Percentiles rank a stretch among this genome's conserved stretches.
These are phyloP conservation scores for Scutellospora calospora DNA, from an alignment of 371 early-diverging fungal species.

Conservation along the genomic window DNA sequence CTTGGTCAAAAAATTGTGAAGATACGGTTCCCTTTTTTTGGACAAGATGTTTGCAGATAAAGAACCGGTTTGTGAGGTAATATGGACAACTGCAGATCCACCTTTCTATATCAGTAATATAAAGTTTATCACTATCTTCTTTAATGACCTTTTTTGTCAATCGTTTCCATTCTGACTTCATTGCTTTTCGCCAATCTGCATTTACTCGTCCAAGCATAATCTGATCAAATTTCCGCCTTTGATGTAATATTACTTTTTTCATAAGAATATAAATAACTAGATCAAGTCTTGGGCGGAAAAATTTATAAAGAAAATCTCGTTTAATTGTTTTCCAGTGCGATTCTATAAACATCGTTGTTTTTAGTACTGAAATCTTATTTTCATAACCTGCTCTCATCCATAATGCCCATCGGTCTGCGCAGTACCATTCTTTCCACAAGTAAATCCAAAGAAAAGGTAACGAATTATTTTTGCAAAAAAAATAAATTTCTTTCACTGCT, in stretches of 20 bases:
- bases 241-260: neutral
- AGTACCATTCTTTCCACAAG: neutral
- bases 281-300: neutral
- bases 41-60: conserved; percentile 15
- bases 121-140: neutral
- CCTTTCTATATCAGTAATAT: too few species aligned
- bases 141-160: neutral
- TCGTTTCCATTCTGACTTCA: neutral
- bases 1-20: conserved; percentile 1
- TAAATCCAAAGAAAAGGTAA: neutral
- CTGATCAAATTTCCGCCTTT: neutral
- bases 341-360: neutral
- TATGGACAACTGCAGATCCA: neutral
- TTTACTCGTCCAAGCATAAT: neutral
- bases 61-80: neutral
- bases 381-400: neutral
- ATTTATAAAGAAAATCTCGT: neutral
- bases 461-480: neutral
- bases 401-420: neutral
- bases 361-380: neutral
- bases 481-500: neutral
- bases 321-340: neutral
- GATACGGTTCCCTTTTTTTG: neutral
- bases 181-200: neutral
- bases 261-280: neutral